Percentiles rank a stretch among this genome's conserved stretches.
These are phyloP conservation scores for Chiua virens DNA, from an alignment of 768 basidiomycete genomes.

Conservation along the genomic window DNA sequence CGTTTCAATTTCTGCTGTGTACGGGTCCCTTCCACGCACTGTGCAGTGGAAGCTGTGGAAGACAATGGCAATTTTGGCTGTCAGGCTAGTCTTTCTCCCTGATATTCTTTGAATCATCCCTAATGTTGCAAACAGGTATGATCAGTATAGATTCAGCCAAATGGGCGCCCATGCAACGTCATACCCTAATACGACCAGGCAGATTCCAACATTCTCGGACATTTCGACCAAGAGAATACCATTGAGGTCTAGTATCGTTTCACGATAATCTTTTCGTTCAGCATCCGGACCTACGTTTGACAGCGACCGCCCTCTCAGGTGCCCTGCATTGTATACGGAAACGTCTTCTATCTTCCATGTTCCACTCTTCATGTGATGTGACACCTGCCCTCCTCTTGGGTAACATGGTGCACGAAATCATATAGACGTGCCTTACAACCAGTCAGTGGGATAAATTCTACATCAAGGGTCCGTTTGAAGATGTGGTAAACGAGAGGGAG, in stretches of 20 bases:
- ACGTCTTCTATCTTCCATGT: conserved; percentile 67
- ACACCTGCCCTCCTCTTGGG: too few species aligned
- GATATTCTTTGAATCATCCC: background rate
- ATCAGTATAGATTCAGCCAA: conserved; percentile 44
- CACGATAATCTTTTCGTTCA: conserved; percentile 73
- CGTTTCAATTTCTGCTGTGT: too few species aligned
- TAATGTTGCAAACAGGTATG: conserved; percentile 42
- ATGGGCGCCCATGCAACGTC: conserved; percentile 45
- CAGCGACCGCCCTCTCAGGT: conserved; percentile 85
- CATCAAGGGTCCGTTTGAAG: too few species aligned
- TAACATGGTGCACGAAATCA: too few species aligned
- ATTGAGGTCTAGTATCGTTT: conserved; percentile 65
- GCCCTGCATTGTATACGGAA: conserved; percentile 82
- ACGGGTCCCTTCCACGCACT: conserved; percentile 55
- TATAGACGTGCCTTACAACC: too few species aligned
- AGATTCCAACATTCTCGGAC: conserved; percentile 63
- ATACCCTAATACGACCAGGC: conserved; percentile 80
- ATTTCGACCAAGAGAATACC: conserved; percentile 32
- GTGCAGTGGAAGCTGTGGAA: conserved; percentile 52
- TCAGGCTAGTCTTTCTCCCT: conserved; percentile 17
- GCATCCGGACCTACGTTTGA: conserved; percentile 90
- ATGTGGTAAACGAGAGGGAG: too few species aligned
- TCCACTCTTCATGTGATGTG: too few species aligned
- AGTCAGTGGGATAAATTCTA: too few species aligned
- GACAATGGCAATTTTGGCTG: conserved; percentile 21